Conservation (phyloP, 306 rosid species). For the Senna siamea region DNA sequence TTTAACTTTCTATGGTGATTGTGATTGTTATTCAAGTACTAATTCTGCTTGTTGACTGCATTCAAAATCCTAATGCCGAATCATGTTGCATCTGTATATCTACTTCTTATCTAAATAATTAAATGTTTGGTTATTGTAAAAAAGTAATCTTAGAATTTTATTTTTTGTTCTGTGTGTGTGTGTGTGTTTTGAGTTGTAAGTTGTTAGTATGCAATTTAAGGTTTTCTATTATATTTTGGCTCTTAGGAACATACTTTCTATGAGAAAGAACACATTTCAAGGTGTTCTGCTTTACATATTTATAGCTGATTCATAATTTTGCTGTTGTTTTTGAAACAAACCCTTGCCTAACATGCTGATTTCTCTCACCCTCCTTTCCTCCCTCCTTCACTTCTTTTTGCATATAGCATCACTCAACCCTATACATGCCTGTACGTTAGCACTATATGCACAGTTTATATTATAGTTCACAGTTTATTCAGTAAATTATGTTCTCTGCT, state of each 20-base stretch:
- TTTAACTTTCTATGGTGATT: background rate
- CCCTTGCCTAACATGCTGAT: background rate
- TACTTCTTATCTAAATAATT: no score
- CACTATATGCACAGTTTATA: background rate
- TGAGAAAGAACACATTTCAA: background rate
- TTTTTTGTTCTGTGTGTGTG: background rate
- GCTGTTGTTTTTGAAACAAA: background rate
- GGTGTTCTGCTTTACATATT: conserved; percentile 4
- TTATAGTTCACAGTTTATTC: background rate
- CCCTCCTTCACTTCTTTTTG: background rate
- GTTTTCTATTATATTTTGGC: conserved; percentile 1
- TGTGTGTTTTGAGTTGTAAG: background rate
- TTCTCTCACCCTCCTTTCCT: background rate
- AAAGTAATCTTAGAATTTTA: no score
- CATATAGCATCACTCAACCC: background rate
- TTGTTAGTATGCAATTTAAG: background rate
- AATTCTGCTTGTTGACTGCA: background rate
- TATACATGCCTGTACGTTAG: background rate
- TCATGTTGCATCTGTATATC: no score
- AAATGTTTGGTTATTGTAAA: no score
- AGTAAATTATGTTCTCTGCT: background rate
- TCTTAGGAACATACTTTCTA: background rate
- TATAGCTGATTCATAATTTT: background rate
- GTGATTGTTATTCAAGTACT: background rate
- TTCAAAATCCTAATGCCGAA: background rate